Evolutionary conservation across 1,284 basidiomycete genomes (phyloP).

Genomic region (Apiotrichum sp.): DNA sequence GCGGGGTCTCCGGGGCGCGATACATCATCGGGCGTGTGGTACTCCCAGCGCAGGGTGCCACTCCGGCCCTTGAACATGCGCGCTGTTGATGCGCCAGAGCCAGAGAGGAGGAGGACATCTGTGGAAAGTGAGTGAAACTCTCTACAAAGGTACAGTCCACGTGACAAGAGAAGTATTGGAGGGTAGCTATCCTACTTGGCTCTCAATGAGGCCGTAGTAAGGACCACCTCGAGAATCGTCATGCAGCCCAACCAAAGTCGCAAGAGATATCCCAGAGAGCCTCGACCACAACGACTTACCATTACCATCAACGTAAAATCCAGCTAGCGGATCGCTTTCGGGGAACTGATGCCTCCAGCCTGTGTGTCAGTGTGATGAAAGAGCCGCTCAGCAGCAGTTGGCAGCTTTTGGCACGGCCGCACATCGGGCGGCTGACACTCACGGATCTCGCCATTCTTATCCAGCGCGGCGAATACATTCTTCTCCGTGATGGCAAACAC

Average conservation of each 20-base stretch:
- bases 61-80: slow-evolving; percentile 62
- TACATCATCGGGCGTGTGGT: slow-evolving; percentile 18
- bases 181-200: too few relatives aligned
- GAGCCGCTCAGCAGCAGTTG: too few relatives aligned
- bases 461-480: slow-evolving; percentile 72
- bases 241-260: too few relatives aligned
- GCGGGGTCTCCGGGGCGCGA: slow-evolving; percentile 17
- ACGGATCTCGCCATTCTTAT: slow-evolving; percentile 42
- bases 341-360: background rate
- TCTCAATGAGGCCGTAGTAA: too few relatives aligned
- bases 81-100: slow-evolving; percentile 63
- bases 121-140: slow-evolving; percentile 51
- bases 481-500: slow-evolving; percentile 58
- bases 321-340: slow-evolving; percentile 14
- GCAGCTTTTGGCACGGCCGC: background rate
- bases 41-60: slow-evolving; percentile 67
- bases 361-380: slow-evolving; percentile 48
- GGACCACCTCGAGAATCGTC: too few relatives aligned
- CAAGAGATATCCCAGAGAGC: background rate
- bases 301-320: slow-evolving; percentile 59
- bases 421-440: background rate
- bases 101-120: slow-evolving; percentile 71
- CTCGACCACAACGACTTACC: slow-evolving; percentile 47
- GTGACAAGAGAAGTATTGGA: too few relatives aligned
- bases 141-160: slow-evolving; percentile 57